phyloP scores from a whole-genome alignment of 257 asterid genomes.

The Nicotiana attenuata region DNA sequence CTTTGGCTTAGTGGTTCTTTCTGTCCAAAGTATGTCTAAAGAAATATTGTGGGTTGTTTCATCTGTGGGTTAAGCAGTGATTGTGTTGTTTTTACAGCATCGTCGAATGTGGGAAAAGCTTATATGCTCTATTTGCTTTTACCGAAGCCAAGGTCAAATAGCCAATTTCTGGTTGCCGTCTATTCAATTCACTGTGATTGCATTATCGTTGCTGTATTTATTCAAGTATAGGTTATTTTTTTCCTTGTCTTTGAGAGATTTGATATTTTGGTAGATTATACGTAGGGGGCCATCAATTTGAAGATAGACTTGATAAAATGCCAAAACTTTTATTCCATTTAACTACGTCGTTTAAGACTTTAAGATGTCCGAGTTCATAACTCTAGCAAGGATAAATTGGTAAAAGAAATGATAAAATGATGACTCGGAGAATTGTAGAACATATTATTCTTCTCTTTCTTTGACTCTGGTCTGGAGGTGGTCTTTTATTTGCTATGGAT shows the following conservation, averaged over 20 bases:
- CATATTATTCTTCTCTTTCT: not conserved
- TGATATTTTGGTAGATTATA: not conserved
- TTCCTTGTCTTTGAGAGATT: not conserved
- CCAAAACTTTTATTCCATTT: not conserved
- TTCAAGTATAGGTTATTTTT: not conserved
- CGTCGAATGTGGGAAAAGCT: slow-evolving; percentile 12
- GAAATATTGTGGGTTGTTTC: slow-evolving; percentile 12
- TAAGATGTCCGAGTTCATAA: not conserved
- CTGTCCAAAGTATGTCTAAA: slow-evolving; percentile 10
- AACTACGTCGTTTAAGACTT: not conserved
- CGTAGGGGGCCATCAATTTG: not conserved
- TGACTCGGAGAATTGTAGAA: not conserved
- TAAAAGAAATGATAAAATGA: not conserved
- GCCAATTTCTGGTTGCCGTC: slow-evolving; percentile 15
- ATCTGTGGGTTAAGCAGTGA: slow-evolving; percentile 15
- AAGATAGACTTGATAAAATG: not conserved
- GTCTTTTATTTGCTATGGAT: no score
- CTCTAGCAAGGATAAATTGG: not conserved
- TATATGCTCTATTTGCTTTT: slow-evolving; percentile 6
- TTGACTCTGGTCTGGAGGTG: no score
- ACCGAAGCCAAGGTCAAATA: slow-evolving; percentile 22
- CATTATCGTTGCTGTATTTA: slow-evolving; percentile 17
- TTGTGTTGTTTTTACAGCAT: slow-evolving; percentile 10
- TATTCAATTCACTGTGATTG: slow-evolving; percentile 9
- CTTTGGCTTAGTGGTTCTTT: slow-evolving; percentile 20